These are phyloP conservation scores for Solanum etuberosum DNA, from an alignment of 257 asterid genomes.

Conservation along the genomic window DNA sequence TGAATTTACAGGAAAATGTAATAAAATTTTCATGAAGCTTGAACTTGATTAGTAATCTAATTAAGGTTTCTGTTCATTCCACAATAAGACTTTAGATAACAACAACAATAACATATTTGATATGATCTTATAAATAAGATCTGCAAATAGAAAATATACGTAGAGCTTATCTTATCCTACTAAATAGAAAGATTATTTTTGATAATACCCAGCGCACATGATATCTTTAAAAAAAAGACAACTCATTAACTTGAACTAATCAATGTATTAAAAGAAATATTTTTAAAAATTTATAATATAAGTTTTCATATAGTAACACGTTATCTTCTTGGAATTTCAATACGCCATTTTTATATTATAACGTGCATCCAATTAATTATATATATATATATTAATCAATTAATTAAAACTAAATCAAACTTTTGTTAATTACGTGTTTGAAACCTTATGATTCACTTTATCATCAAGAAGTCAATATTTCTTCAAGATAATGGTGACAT, in stretches of 20 bases:
- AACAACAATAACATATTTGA: neutral
- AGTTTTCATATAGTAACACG: neutral
- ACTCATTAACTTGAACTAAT: neutral
- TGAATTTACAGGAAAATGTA: neutral
- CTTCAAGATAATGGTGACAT: neutral
- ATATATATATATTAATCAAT: neutral
- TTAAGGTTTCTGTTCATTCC: neutral
- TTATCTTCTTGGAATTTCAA: neutral
- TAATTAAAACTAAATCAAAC: neutral
- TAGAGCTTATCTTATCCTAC: neutral
- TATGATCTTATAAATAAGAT: too few species aligned
- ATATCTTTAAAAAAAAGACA: neutral
- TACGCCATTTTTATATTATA: neutral
- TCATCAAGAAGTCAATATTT: neutral
- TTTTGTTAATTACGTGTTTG: neutral
- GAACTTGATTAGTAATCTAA: too few species aligned
- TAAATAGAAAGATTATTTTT: neutral
- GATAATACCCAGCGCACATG: neutral
- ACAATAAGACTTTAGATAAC: neutral
- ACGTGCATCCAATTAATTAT: neutral
- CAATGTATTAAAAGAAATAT: neutral
- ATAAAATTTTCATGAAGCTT: neutral
- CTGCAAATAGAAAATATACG: too few species aligned
- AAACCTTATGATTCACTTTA: neutral
- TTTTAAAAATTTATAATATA: neutral